Conservation (phyloP, 805 yeast species). For the Scheffersomyces ergatensis region DNA sequence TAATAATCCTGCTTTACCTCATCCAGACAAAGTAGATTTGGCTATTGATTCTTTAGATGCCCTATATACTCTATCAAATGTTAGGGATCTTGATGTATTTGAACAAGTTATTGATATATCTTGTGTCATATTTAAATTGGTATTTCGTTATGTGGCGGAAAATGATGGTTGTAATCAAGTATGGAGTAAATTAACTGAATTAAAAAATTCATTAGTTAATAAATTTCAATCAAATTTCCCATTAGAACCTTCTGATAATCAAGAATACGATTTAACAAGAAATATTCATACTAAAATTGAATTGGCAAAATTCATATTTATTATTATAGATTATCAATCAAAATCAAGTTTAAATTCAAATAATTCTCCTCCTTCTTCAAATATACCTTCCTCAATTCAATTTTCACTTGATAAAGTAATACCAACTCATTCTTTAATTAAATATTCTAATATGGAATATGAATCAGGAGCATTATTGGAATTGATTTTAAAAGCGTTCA, state of each 20-base stretch:
- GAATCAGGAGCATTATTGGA: conserved; percentile 72
- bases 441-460: conserved; percentile 53
- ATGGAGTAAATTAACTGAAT: conserved; percentile 56
- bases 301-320: conserved; percentile 63
- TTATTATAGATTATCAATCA: conserved; percentile 43
- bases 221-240: conserved; percentile 62
- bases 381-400: conserved; percentile 7
- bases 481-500: conserved; percentile 53
- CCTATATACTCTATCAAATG: conserved; percentile 23
- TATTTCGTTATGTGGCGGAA: conserved; percentile 45
- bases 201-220: conserved; percentile 59
- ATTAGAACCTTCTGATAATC: conserved; percentile 42
- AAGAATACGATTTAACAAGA: conserved; percentile 49
- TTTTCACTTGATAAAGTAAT: conserved; percentile 52
- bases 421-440: conserved; percentile 64
- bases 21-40: conserved; percentile 32
- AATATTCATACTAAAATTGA: conserved; percentile 64
- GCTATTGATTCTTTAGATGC: conserved; percentile 40
- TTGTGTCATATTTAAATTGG: conserved; percentile 40
- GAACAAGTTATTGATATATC: conserved; percentile 33
- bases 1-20: conserved; percentile 20
- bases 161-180: conserved; percentile 41
- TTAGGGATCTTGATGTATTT: conserved; percentile 29
- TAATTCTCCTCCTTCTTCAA: conserved; percentile 17
- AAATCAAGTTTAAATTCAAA: conserved; percentile 32